A percentile compares a stretch with the other conserved stretches of the same genome.
Conservation (phyloP, 164 flowering plant genomes). For the Nymphaea colorata region DNA sequence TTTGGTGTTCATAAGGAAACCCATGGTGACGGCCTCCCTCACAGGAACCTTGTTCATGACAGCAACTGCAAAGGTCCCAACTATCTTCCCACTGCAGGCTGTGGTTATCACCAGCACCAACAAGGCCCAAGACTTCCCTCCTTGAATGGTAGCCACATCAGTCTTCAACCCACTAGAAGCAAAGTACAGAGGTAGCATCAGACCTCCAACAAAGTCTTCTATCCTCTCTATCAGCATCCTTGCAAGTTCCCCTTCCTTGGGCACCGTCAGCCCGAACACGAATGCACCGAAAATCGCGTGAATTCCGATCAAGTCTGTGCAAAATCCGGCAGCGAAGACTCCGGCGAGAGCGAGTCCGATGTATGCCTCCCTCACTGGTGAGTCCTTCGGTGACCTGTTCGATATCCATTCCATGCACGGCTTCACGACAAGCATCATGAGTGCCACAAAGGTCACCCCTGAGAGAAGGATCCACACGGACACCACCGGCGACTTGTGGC, state of each 20-base stretch:
- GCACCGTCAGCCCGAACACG: constrained; percentile 32
- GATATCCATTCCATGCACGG: constrained; percentile 45
- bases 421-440: constrained; percentile 31
- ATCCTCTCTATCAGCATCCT: constrained; percentile 23
- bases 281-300: constrained; percentile 44
- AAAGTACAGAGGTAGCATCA: constrained; percentile 34
- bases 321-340: constrained; percentile 28
- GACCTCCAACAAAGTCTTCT: constrained; percentile 33
- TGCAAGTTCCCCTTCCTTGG: constrained; percentile 27
- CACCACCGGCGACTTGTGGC: constrained; percentile 11
- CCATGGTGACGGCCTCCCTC: constrained; percentile 21
- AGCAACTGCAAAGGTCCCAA: constrained; percentile 44
- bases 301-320: constrained; percentile 35
- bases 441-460: constrained; percentile 39
- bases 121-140: constrained; percentile 31
- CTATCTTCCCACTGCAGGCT: constrained; percentile 46
- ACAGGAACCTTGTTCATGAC: constrained; percentile 17
- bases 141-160: constrained; percentile 22
- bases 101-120: constrained; percentile 23
- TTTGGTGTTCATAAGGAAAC: constrained; percentile 22
- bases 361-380: constrained; percentile 31
- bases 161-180: constrained; percentile 43
- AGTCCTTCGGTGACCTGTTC: constrained; percentile 20
- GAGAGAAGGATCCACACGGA: constrained; percentile 25
- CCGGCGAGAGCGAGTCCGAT: constrained; percentile 31